Evolutionary conservation across 2,329 filamentous ascomycete species (phyloP).

Genomic region (Parascedosporium putredinis): DNA sequence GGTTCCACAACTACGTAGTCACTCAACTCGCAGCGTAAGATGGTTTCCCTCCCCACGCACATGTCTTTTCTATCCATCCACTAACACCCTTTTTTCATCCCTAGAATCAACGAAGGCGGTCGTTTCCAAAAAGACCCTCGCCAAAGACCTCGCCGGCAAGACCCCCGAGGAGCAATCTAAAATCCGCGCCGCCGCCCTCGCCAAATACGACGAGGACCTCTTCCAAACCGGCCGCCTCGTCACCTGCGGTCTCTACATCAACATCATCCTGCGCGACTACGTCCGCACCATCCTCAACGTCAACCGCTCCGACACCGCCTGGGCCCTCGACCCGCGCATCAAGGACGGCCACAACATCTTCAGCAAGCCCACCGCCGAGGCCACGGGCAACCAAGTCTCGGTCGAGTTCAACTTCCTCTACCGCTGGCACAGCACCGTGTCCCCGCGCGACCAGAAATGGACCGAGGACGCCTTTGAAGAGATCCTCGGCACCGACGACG

Average conservation of each 20-base stretch:
- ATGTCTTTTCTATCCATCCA: too few species aligned
- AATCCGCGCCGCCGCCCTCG: slow-evolving; percentile 23
- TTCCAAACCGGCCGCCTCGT: slow-evolving; percentile 34
- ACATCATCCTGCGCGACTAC: slow-evolving; percentile 42
- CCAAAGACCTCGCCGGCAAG: background rate
- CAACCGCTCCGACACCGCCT: slow-evolving; percentile 16
- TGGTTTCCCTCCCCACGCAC: too few species aligned
- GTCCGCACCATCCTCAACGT: slow-evolving; percentile 40
- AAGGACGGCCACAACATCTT: slow-evolving; percentile 9
- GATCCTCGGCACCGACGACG: slow-evolving; percentile 5
- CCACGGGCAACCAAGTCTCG: slow-evolving; percentile 38
- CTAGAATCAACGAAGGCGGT: slow-evolving; percentile 13
- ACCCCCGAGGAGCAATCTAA: slow-evolving; percentile 14
- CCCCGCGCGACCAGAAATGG: slow-evolving; percentile 31
- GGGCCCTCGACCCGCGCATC: slow-evolving; percentile 21
- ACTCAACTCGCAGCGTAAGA: slow-evolving; percentile 12
- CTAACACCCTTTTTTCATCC: too few species aligned
- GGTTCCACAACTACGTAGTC: slow-evolving; percentile 17
- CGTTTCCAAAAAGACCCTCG: slow-evolving; percentile 11
- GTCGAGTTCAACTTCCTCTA: slow-evolving; percentile 44
- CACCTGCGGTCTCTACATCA: slow-evolving; percentile 41
- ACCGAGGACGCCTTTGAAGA: slow-evolving; percentile 14
- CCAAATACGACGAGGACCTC: slow-evolving; percentile 24
- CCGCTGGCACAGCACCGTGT: slow-evolving; percentile 36
- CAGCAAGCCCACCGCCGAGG: slow-evolving; percentile 20